Base-by-base conservation (phyloP, 352 stramenopile genomes). In the Thalassiosira exigua region DNA sequence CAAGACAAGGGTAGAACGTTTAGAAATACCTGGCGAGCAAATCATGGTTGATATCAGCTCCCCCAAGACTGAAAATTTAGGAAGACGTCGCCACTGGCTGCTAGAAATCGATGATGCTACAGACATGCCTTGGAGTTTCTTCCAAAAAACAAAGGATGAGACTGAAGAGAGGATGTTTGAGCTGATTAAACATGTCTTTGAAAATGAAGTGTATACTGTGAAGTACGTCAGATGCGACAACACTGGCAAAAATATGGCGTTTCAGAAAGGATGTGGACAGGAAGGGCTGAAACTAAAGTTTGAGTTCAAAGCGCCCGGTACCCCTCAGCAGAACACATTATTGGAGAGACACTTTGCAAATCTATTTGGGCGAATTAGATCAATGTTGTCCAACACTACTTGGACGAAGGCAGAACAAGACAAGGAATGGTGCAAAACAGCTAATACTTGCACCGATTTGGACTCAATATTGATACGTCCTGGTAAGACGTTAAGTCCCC, bases 191-290 rank as follows among this genome's bases (percentile, higher is more conserved):
- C 39, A 68, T 46, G 36, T 46, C 17, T 21, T 51, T 70, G 22
- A 73, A 65, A 30, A 17, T 17, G 27, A 54, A 62, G 42, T 22
- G 14, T 61, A 36, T n/a, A 44, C 26, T 27, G 48, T 77, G 1
- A 74, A 82, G 59, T 68, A 48, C 39, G 50, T 85, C 22, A 39
- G 79, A 67, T 78, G 64, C 24, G 82, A 89, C 29, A 86, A 86
- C 66, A 62, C 82, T 4, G 73, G 69, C 7, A 61, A 86, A 52
- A 82, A 82, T 57, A 69, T 46, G 4, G 24, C 29, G 3, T 61
- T 85, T 17, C 1, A 76, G 21, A 71, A 65, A 39, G 3, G 14
- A 1, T 75, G 51, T 36, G 22, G 65, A 24, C 17, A 57, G 42
- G n/a, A 65, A 58, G 67, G 59, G 36, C 32, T 79, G 17, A 29